Conservation (phyloP, 1,284 basidiomycete species). For the Golubevia sp. region DNA sequence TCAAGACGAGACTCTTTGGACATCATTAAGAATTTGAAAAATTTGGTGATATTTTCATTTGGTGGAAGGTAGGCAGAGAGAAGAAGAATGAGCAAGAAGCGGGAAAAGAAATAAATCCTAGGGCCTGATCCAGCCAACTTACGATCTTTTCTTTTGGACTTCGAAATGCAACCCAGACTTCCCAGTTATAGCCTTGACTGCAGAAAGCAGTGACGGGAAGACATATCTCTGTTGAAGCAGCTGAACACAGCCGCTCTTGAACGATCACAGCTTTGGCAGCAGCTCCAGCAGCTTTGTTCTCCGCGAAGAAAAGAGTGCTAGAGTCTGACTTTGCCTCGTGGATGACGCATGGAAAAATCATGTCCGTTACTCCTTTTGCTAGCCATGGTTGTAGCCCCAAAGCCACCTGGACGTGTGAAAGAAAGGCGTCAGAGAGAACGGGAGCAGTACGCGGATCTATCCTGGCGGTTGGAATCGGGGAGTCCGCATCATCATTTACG, state of each 20-base stretch:
- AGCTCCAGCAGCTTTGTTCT: background rate
- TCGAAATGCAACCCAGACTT: background rate
- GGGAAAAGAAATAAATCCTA: no score
- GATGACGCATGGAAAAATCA: background rate
- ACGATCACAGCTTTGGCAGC: background rate
- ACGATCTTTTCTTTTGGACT: background rate
- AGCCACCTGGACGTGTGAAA: background rate
- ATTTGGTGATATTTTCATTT: no score
- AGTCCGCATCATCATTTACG: background rate
- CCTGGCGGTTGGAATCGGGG: background rate
- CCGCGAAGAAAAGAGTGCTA: background rate
- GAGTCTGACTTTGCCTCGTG: background rate
- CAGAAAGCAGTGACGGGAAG: background rate
- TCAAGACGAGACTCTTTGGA: no score
- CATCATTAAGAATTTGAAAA: no score
- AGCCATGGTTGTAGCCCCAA: background rate
- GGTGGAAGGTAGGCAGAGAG: no score
- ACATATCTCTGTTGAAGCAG: background rate
- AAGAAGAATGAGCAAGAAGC: no score
- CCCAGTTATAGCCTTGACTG: background rate
- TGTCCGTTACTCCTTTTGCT: background rate
- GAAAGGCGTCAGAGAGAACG: background rate
- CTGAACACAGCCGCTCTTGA: background rate
- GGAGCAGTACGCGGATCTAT: background rate
- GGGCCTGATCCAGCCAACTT: no score